Percentiles rank a stretch among this genome's conserved stretches.
Evolutionary conservation across 176 grass and related monocot genomes (phyloP).

Genomic region (Avena eriantha): DNA sequence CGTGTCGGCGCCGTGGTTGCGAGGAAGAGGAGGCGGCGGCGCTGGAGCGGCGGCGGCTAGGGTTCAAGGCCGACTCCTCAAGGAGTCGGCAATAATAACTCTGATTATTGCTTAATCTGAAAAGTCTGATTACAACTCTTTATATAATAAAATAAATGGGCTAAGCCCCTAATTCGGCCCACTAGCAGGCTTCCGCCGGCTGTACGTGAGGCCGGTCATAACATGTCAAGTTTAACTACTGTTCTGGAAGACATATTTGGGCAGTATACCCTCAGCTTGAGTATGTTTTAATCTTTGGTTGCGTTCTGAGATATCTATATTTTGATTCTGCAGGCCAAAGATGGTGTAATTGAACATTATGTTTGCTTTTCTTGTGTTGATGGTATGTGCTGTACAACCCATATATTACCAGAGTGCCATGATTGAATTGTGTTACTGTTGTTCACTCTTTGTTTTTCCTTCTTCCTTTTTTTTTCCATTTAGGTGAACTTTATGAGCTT

Average conservation of each 20-base stretch:
- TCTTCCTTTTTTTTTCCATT: background rate
- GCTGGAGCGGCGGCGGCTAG: no score
- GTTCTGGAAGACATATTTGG: slow-evolving; percentile 19
- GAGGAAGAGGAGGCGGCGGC: no score
- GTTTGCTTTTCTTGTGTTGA: slow-evolving; percentile 94
- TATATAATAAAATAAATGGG: no score
- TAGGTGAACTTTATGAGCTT: slow-evolving; percentile 88
- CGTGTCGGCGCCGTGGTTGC: no score
- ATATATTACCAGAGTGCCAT: background rate
- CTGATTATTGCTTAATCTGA: no score
- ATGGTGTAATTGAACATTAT: slow-evolving; percentile 78
- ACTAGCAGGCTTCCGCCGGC: no score
- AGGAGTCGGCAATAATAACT: no score
- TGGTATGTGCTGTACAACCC: slow-evolving; percentile 47
- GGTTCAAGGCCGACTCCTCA: no score
- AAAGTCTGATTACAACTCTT: no score
- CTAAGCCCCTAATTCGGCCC: no score
- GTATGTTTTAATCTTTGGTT: background rate
- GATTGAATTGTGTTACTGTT: background rate
- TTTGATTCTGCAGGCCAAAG: slow-evolving; percentile 58
- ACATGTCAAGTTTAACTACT: slow-evolving; percentile 2
- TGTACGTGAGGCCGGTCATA: no score
- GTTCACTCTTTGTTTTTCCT: background rate
- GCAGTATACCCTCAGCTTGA: background rate
- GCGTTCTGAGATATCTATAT: slow-evolving; percentile 12